Evolutionary conservation across 148 eudicot genomes (phyloP), one percentile per base, ranked within the genome.

Genomic region (Fagopyrum homotropicum): DNA sequence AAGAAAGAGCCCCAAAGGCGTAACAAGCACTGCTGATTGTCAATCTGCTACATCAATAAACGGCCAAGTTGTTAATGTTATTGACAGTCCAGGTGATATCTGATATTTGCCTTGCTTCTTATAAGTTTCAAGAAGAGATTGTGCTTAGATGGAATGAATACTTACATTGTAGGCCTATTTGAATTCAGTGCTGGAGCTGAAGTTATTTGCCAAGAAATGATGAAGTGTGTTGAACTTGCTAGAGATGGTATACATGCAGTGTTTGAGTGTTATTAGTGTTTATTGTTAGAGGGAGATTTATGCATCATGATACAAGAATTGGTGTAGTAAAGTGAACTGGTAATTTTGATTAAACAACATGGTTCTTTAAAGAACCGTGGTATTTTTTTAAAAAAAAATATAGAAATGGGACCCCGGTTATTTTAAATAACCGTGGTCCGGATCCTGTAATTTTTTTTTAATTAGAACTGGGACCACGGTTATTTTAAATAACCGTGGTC

Each of bases 221-320:
- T 84, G 45, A 89, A 86, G 72, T 89, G 96, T 85, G 81, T 93
- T 77, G 85, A 79, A 60, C 82, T 92, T 83, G 93, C 91, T 46
- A 87, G 84, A 74, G 91, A 90, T 75, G 96, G 96, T 19, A 81
- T 92, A 73, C 95, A 92, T 80, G 95, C 95, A 22, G 26, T 22
- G 26, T 22, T 22, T 22, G 26, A 9, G 83, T 90, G 48, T 83
- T 92, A 61, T 77, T 90, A 40, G 95, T 92, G 50, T 80, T 84
- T 29, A 87, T 96, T 1, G 83, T 88, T 2, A 85, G 87, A 71
- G 72, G 78, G n/a, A 88, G 96, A 30, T 90, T 90, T 75, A 77
- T 22, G 26, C 26, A 22, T 22, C 26, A 22, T 22, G 26, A 0
- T 22, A 22, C 26, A 22, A 22, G 26, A 22, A 22, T 22, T 22